Percentiles rank a stretch among this genome's conserved stretches.
Conservation (phyloP, 371 early-diverging fungal genomes). For the Mucor sp. region DNA sequence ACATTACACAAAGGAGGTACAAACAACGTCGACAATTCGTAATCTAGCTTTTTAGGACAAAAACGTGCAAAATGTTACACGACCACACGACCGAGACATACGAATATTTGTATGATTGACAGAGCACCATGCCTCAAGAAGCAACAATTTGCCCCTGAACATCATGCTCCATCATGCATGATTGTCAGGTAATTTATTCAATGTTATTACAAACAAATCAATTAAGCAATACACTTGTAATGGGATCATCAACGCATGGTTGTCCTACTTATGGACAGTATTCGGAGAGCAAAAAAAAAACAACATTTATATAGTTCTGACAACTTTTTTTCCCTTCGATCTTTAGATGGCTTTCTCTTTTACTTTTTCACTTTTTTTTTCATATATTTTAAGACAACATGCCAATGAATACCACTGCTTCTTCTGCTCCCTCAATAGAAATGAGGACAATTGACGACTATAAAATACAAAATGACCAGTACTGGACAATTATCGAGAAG, state of each 20-base stretch:
- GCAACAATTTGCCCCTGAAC: background rate
- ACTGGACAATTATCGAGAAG: conserved; percentile 85
- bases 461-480: conserved; percentile 73
- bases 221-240: background rate
- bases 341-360: background rate
- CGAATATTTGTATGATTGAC: background rate
- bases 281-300: conserved; percentile 1
- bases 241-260: background rate
- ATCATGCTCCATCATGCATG: background rate
- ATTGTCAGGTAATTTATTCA: background rate
- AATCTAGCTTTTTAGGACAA: background rate
- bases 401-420: background rate
- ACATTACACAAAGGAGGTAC: background rate
- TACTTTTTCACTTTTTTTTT: background rate
- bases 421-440: background rate
- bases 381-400: background rate
- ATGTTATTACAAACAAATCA: background rate
- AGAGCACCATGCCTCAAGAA: background rate
- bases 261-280: background rate
- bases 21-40: background rate
- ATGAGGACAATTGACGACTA: conserved; percentile 1
- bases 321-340: background rate
- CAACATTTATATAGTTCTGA: background rate
- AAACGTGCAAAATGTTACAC: conserved; percentile 4
- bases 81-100: background rate